Percentiles rank a stretch among this genome's conserved stretches.
Conservation (phyloP, 441 rosid species). For the Dalechampia spathulata region DNA sequence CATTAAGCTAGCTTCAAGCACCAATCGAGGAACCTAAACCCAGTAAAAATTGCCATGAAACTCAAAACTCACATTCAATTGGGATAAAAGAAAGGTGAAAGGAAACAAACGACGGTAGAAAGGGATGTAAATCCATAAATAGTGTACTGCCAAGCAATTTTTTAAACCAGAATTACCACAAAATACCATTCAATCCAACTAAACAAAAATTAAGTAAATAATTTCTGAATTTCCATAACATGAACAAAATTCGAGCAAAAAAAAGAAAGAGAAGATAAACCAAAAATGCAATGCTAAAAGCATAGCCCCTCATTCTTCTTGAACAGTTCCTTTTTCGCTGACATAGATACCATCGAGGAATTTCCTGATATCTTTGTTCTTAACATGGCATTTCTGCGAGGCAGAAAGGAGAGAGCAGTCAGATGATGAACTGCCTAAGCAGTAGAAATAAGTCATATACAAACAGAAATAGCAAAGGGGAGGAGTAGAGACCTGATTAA, state of each 20-base stretch:
- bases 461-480: background rate
- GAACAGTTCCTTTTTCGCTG: constrained; percentile 54
- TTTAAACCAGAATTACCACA: no score
- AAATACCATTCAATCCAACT: background rate
- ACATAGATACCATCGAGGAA: constrained; percentile 76
- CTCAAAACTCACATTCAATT: no score
- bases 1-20: no score
- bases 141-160: no score
- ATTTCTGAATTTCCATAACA: background rate
- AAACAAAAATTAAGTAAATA: background rate
- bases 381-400: constrained; percentile 78
- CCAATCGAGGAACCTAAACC: no score
- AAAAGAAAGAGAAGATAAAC: background rate
- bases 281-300: background rate
- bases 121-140: no score
- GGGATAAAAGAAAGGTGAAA: no score
- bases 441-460: no score
- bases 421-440: no score
- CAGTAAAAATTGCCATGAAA: no score
- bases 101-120: no score
- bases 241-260: background rate
- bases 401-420: background rate
- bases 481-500: constrained; percentile 50
- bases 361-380: constrained; percentile 83
- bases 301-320: constrained; percentile 29